Conservation (phyloP, 2,329 filamentous ascomycete genomes). For the Escovopsis sp. region DNA sequence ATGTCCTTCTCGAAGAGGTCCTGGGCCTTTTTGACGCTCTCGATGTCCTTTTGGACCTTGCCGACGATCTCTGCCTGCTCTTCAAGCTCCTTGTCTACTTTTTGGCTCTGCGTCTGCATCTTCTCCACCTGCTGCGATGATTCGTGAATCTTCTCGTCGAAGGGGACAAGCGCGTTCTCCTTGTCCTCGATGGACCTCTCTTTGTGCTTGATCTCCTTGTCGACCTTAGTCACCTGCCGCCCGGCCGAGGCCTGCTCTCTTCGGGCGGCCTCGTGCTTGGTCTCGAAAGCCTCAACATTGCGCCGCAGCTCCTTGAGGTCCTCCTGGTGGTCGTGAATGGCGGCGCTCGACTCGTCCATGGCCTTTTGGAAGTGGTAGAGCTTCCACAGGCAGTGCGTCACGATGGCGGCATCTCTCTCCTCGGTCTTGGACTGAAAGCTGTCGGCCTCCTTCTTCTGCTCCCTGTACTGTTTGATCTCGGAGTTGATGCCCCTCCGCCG, state of each 20-base stretch:
- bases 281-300: conserved; percentile 72
- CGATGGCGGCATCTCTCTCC: conserved; percentile 78
- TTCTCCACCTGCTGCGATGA: conserved; percentile 55
- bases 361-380: conserved; percentile 86
- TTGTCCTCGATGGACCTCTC: conserved; percentile 79
- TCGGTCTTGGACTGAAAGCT: conserved; percentile 83
- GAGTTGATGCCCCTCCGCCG: conserved; percentile 88
- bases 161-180: conserved; percentile 70
- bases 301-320: conserved; percentile 86
- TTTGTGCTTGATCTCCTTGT: conserved; percentile 70
- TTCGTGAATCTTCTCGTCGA: conserved; percentile 82
- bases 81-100: conserved; percentile 62
- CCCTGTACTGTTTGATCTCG: conserved; percentile 93
- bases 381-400: conserved; percentile 92
- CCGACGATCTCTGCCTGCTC: conserved; percentile 52
- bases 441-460: conserved; percentile 91
- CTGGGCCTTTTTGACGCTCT: conserved; percentile 77
- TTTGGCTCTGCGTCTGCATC: conserved; percentile 50
- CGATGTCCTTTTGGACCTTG: conserved; percentile 66
- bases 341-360: conserved; percentile 79
- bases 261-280: conserved; percentile 63
- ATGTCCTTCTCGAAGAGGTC: conserved; percentile 79
- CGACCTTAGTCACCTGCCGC: conserved; percentile 64
- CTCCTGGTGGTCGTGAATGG: conserved; percentile 87
- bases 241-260: conserved; percentile 66